Conservation (phyloP, 116 monocot species). For the Posidonia oceanica region DNA sequence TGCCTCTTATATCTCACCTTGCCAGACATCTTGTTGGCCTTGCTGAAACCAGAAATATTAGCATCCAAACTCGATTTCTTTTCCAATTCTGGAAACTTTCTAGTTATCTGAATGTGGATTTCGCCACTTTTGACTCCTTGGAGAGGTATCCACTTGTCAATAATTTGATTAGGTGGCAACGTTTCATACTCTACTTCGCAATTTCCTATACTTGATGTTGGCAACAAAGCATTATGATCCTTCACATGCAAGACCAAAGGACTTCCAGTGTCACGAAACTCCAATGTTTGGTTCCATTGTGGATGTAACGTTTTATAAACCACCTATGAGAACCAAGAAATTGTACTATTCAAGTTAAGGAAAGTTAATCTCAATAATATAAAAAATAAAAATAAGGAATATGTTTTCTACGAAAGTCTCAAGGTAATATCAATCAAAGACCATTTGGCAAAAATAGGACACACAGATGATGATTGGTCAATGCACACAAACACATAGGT, state of each 20-base stretch:
- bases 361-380: neutral
- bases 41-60: neutral
- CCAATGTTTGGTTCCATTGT: constrained; percentile 78
- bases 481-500: too few relatives aligned
- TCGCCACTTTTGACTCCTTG: constrained; percentile 83
- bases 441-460: too few relatives aligned
- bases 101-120: constrained; percentile 61
- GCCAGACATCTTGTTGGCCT: constrained; percentile 28
- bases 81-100: neutral
- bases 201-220: constrained; percentile 61
- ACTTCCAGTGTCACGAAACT: constrained; percentile 74
- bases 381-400: too few relatives aligned
- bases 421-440: too few relatives aligned
- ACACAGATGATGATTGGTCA: too few relatives aligned
- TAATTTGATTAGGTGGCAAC: constrained; percentile 53
- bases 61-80: constrained; percentile 11
- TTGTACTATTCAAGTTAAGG: neutral
- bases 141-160: constrained; percentile 86
- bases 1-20: constrained; percentile 26
- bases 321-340: constrained; percentile 26
- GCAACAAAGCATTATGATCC: constrained; percentile 86
- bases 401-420: too few relatives aligned
- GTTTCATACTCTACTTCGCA: constrained; percentile 77
- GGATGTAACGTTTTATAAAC: constrained; percentile 77
- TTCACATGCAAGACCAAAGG: constrained; percentile 74